Evolutionary conservation across 148 eudicot species (phyloP), one percentile per base, ranked within the genome.

Genomic region (Beta vulgaris): DNA sequence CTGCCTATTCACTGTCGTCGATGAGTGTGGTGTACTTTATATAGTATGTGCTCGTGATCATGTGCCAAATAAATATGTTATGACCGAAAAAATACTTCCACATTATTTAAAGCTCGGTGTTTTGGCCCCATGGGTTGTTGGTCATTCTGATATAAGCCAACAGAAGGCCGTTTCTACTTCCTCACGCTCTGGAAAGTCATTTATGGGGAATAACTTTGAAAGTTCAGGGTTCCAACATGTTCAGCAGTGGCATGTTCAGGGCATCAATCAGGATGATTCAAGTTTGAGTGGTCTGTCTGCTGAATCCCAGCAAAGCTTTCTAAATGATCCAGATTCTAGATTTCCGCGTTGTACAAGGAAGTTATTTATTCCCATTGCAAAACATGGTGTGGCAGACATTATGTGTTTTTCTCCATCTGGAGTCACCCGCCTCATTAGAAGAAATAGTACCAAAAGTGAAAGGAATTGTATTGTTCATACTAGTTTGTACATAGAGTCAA

Each of bases 321-420:
- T 84, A 74, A 84, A 65, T 76, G 73, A 73, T 72, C 40, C 74
- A 26, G 62, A 32, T 68, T 61, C 85, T 78, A 70, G 84, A 74
- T 69, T 68, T 15, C 46, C 84, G 32, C 26, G 63, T 51, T 66
- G 79, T 61, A 60, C 76, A 59, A 86, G 96, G 84, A 85, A 84
- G 73, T 39, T 87, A 39, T 83, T 89, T 77, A 87, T 95, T 78
- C 96, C 98, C 63, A 81, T 76, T 35, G 57, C 80, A 64, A 84
- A 72, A 80, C 54, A 59, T 75, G 80, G 75, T 63, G 79, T 66
- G 78, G 87, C 82, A 39, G 92, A 88, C 72, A 75, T 84, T 77
- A 79, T 92, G 42, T 87, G 96, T 73, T 86, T 85, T 84, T 92
- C 98, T 80, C 75, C 88, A 77, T 79, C 89, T 81, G 98, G 98